A percentile compares a stretch with the other conserved stretches of the same genome.
phyloP scores from a whole-genome alignment of 805 yeast species.

The Zygoascus bituminiphila region DNA sequence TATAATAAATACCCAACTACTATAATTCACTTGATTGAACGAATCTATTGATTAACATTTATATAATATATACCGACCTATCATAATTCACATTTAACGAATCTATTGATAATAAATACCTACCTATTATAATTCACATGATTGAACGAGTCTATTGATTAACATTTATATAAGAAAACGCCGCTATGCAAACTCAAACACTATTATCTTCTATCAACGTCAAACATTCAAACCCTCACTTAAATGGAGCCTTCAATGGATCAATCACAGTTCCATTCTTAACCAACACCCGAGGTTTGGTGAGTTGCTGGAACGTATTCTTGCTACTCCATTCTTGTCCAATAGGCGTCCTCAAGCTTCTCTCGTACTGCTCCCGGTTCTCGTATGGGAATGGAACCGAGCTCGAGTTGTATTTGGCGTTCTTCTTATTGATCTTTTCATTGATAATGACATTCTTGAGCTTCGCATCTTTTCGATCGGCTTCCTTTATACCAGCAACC shows the following conservation, averaged over 20 bases:
- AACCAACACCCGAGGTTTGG: constrained; percentile 80
- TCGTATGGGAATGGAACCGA: constrained; percentile 96
- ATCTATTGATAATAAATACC: background rate
- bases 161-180: background rate
- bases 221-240: constrained; percentile 17
- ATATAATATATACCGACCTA: too few species aligned
- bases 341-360: constrained; percentile 88
- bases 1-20: too few species aligned
- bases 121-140: background rate
- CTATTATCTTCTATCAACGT: too few species aligned
- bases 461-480: constrained; percentile 69
- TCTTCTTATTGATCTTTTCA: constrained; percentile 78
- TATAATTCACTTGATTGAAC: too few species aligned
- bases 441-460: constrained; percentile 79
- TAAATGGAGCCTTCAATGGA: constrained; percentile 83
- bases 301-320: constrained; percentile 75
- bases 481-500: constrained; percentile 65
- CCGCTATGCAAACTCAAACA: too few species aligned
- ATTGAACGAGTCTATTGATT: background rate
- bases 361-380: constrained; percentile 87
- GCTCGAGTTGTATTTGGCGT: constrained; percentile 73
- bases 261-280: constrained; percentile 87
- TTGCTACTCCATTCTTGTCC: constrained; percentile 96
- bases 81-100: too few species aligned
- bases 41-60: too few species aligned